Evolutionary conservation across 2,329 filamentous ascomycete species (phyloP), one percentile per base, ranked within the genome.

Genomic region (Xylaria sp.): DNA sequence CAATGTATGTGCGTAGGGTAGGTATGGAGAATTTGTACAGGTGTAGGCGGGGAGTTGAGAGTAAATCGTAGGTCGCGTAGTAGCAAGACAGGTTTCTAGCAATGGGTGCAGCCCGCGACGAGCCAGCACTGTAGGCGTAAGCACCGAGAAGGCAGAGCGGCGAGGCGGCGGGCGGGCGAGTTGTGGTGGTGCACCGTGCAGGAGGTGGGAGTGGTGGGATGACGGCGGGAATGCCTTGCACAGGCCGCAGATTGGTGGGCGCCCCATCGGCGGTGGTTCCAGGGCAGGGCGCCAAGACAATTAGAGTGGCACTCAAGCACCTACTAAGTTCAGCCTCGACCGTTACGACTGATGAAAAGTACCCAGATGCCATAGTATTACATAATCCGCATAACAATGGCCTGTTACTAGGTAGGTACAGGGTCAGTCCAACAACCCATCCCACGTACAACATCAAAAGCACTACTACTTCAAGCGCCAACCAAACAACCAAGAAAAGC

Each of bases 141-240:
- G 61, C 18, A 46, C 41, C 18, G 41, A n/a, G 28, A 10, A 64
- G 61, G 61, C 60, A 46, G 25, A 25, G 34, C 20, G 54, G 23
- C 55, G 39, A 52, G 66, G 60, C 64, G 68, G 63, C 60, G 57
- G 67, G 61, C 61, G 46, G 62, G 62, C 58, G 41, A 64, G 55
- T 63, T 50, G 68, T 60, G 63, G 68, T 63, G 65, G 65, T 65
- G 65, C 65, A 68, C 63, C 56, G 59, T 67, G 46, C 46, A 39
- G 32, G 44, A 52, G 32, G 46, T 52, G 46, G 54, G 57, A 58
- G 48, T 63, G 46, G 68, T 70, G 68, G 61, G 69, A 69, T 69
- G 69, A 69, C 63, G 62, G 66, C 63, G 55, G 65, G 65, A 54
- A 62, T 61, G 25, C 28, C 18, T 32, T 46, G n/a, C 62, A 58